Base-by-base conservation (phyloP, 1,139 yeast genomes). In the Candida sanyaensis region DNA sequence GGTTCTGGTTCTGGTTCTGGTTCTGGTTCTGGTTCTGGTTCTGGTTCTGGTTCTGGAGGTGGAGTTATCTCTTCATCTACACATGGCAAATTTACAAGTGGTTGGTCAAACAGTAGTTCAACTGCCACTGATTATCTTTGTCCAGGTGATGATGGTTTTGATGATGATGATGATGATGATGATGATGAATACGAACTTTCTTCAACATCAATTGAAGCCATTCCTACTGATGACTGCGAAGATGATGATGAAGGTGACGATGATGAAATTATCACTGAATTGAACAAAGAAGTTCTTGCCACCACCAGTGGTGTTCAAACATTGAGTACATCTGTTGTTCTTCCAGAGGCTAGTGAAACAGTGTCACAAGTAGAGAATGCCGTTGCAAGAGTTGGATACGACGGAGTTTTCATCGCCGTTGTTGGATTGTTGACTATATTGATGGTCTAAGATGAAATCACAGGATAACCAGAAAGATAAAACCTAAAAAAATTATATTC, bases 231-330 rank as follows among this genome's bases (percentile, higher is more conserved):
- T 17, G 50, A 52, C 27, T 53, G 53, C 17, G 56, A 53, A 12
- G 58, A 51, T 39, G 61, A 54, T 13, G 60, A 54, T 37, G 63
- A 53, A 44, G n/a, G n/a, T n/a, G n/a, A n/a, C n/a, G 61, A 53
- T 12, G 57, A 53, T 43, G 37, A 44, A 2, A n/a, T 45, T 27
- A 30, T 27, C 31, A 36, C 36, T 28, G 12, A n/a, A 11, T 11
- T 30, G 12, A 30, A 30, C 11, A 30, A 10, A 30, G 12, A 30
- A 10, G 4, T 36, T 24, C 31, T 23, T 26, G 11, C 36, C 6
- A 33, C 41, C 27, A 12, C 8, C 13, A 43, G 42, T 32, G 30
- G 7, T 24, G 27, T 24, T 5, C 27, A 6, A n/a, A 31, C 43
- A 17, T 29, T 39, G 10, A 29, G 34, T 5, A 37, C 46, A 29